phyloP scores from a whole-genome alignment of 1,139 yeast genomes.

The Candida smagusa region DNA sequence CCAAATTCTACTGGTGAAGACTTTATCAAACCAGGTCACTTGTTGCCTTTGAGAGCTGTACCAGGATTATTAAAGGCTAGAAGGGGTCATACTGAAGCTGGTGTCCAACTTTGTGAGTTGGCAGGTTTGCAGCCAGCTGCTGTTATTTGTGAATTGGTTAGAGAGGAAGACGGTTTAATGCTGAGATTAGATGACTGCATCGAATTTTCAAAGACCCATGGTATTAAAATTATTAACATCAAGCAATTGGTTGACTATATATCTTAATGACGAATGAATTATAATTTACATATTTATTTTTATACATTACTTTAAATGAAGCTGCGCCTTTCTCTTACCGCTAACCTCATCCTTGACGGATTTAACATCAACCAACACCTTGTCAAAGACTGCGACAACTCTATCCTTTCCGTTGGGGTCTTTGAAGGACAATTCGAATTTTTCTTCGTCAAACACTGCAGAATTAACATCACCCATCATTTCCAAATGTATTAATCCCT shows the following conservation, averaged over 20 bases:
- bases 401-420: conserved; percentile 41
- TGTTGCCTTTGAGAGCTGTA: conserved; percentile 87
- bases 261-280: background rate
- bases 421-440: conserved; percentile 61
- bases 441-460: conserved; percentile 75
- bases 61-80: conserved; percentile 80
- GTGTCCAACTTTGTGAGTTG: conserved; percentile 79
- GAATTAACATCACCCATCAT: conserved; percentile 63
- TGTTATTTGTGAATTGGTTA: conserved; percentile 89
- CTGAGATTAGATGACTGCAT: conserved; percentile 88
- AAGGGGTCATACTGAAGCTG: conserved; percentile 98
- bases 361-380: conserved; percentile 76
- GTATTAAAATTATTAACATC: conserved; percentile 74
- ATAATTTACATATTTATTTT: background rate
- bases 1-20: conserved; percentile 54
- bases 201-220: conserved; percentile 59
- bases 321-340: conserved; percentile 90
- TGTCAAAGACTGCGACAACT: conserved; percentile 75
- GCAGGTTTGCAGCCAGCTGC: conserved; percentile 84
- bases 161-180: conserved; percentile 93
- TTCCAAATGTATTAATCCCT: conserved; percentile 83
- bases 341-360: conserved; percentile 82
- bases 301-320: conserved; percentile 21
- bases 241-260: conserved; percentile 65
- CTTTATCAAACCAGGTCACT: conserved; percentile 89